A percentile compares a stretch with the other conserved stretches of the same genome.
These are phyloP conservation scores for Decorospora gaudefroyi DNA, from an alignment of 2,329 filamentous ascomycete genomes.

Conservation along the genomic window DNA sequence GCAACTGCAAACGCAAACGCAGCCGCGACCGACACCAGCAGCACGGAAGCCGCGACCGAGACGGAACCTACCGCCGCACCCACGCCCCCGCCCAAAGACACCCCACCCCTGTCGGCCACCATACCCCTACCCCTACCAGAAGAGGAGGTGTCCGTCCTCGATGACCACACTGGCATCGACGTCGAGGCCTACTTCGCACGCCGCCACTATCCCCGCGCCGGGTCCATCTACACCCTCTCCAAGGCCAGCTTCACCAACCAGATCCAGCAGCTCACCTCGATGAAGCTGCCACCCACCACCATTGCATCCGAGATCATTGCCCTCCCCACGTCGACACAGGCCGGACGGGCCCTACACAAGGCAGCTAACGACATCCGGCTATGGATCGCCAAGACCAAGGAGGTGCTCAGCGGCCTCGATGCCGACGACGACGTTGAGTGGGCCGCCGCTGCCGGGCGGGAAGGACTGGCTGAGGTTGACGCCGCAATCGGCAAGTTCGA, in stretches of 20 bases:
- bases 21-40: constrained; percentile 35
- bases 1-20: constrained; percentile 45
- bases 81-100: constrained; percentile 15
- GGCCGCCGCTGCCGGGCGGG: constrained; percentile 84
- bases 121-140: constrained; percentile 50
- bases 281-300: constrained; percentile 84
- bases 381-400: constrained; percentile 91
- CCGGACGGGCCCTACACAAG: constrained; percentile 78
- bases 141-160: constrained; percentile 40
- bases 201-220: constrained; percentile 62
- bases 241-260: constrained; percentile 92
- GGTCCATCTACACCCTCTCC: constrained; percentile 92
- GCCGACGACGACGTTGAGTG: constrained; percentile 98
- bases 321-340: constrained; percentile 83
- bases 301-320: constrained; percentile 81
- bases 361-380: constrained; percentile 89
- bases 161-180: constrained; percentile 51
- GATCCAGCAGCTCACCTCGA: constrained; percentile 85
- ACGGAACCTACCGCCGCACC: constrained; percentile 5
- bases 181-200: constrained; percentile 69
- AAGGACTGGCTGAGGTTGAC: constrained; percentile 72
- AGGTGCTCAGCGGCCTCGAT: constrained; percentile 85
- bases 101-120: constrained; percentile 36
- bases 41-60: background rate
- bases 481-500: constrained; percentile 81